Evolutionary conservation across 371 early-diverging fungal genomes (phyloP).

Genomic region (Mortierella sp.): DNA sequence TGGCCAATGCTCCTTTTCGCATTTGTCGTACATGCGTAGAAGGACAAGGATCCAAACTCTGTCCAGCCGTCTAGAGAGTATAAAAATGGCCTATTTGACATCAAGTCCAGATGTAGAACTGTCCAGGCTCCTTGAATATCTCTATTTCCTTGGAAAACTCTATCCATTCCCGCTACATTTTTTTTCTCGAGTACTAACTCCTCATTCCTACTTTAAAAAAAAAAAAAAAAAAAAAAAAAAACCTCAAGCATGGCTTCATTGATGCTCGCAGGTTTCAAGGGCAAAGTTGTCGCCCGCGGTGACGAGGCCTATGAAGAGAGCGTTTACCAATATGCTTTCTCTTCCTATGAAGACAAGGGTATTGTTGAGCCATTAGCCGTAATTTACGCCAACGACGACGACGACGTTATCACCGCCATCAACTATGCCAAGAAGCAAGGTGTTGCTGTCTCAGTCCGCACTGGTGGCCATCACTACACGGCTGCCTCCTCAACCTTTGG

Average conservation of each 20-base stretch:
- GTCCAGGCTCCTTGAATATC: too few relatives aligned
- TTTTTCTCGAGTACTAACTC: too few relatives aligned
- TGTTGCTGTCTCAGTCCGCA: constrained; percentile 40
- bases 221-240: too few relatives aligned
- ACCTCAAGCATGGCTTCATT: constrained; percentile 1
- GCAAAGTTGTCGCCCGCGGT: constrained; percentile 16
- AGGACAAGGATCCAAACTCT: too few relatives aligned
- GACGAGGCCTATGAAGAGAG: constrained; percentile 15
- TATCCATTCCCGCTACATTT: too few relatives aligned
- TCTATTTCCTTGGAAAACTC: too few relatives aligned
- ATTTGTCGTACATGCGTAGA: too few relatives aligned
- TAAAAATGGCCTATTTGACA: too few relatives aligned
- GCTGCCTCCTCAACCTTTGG: constrained; percentile 45
- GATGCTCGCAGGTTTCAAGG: constrained; percentile 21
- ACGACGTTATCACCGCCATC: constrained; percentile 37
- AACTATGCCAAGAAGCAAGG: constrained; percentile 34
- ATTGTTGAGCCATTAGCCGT: constrained; percentile 20
- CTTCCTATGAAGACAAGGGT: constrained; percentile 18
- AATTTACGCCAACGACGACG: constrained; percentile 31
- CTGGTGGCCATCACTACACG: constrained; percentile 50
- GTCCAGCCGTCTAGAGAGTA: too few relatives aligned
- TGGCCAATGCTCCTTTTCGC: too few relatives aligned
- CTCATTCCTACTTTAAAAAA: background rate
- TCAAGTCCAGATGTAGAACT: too few relatives aligned
- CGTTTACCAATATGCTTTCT: constrained; percentile 35